Conservation (phyloP, 768 basidiomycete species). For the Mycena chlorophos region DNA sequence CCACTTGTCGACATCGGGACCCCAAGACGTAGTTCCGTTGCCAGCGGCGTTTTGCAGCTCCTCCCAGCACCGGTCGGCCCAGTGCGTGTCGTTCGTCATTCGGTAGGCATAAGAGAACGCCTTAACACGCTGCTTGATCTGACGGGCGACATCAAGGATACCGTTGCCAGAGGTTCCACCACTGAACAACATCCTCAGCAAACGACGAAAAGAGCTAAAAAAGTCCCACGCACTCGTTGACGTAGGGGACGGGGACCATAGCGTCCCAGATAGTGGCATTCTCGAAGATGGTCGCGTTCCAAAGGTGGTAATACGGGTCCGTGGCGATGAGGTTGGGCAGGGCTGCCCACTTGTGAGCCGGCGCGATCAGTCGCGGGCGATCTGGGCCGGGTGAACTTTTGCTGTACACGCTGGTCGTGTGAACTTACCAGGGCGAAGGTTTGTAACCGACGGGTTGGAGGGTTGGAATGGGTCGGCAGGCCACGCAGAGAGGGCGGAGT, state of each 20-base stretch:
- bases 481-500: constrained; percentile 61
- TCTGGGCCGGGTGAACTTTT: constrained; percentile 38
- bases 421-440: constrained; percentile 50
- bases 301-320: constrained; percentile 83
- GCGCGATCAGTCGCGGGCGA: constrained; percentile 90
- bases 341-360: constrained; percentile 86
- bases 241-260: constrained; percentile 66
- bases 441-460: constrained; percentile 48
- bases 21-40: constrained; percentile 65
- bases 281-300: constrained; percentile 89
- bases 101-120: constrained; percentile 88
- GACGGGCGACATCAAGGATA: constrained; percentile 87
- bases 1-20: constrained; percentile 70
- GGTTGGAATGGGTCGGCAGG: constrained; percentile 78
- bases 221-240: constrained; percentile 47
- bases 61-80: constrained; percentile 80
- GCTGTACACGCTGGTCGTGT: background rate
- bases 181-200: background rate
- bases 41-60: constrained; percentile 86
- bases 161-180: constrained; percentile 78
- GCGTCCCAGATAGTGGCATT: constrained; percentile 80
- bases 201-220: background rate
- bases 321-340: constrained; percentile 73
- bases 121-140: constrained; percentile 89
- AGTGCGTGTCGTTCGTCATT: constrained; percentile 89